Base-by-base conservation (phyloP, 176 grass and related monocot species). In the Zoysia japonica region DNA sequence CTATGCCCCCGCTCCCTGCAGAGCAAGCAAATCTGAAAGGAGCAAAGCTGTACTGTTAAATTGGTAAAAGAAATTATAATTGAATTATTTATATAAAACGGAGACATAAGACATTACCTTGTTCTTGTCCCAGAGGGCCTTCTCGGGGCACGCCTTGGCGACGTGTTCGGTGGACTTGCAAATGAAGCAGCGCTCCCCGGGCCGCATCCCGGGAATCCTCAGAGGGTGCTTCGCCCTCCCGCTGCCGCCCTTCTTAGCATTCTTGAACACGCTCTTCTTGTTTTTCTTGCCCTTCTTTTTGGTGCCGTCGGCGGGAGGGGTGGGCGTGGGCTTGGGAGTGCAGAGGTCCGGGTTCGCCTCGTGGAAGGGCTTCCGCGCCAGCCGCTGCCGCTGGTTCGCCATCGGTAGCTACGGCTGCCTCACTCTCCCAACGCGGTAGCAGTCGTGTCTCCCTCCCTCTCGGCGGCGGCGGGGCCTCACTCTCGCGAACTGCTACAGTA, bases 101-200 rank as follows among this genome's bases (percentile, higher is more conserved):
- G 54, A 72, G 2, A 43, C 46, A 63, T 40, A 12, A 82, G 38
- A 50, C 16, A 62, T 55, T 66, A 94, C 95, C 92, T 99, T 99
- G n/a, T 99, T 99, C 82, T 84, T 91, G 11, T 99, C 96, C 92
- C 96, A 99, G 20, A 79, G 14, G 47, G 79, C 82, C 81, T 99
- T 99, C 92, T 93, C 90, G 42, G 96, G 88, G 67, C 96, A 99
- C 76, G 74, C 82, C 68, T 93, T 93, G 71, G 96, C 96, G 57
- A 94, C 84, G 76, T 99, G 96, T 17, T 95, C 90, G 11, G 72
- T 84, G 70, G 88, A 85, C 78, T 93, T 99, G 79, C 96, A 99
- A 62, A 99, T 93, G 88, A 95, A 99, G 95, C 95, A 98, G 83
- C 90, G 83, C 39, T 98, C 95, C n/a, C 95, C 92, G 1, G 95